A percentile compares a stretch with the other conserved stretches of the same genome.
phyloP scores from a whole-genome alignment of 768 basidiomycete species.

The Filobasidium floriforme region DNA sequence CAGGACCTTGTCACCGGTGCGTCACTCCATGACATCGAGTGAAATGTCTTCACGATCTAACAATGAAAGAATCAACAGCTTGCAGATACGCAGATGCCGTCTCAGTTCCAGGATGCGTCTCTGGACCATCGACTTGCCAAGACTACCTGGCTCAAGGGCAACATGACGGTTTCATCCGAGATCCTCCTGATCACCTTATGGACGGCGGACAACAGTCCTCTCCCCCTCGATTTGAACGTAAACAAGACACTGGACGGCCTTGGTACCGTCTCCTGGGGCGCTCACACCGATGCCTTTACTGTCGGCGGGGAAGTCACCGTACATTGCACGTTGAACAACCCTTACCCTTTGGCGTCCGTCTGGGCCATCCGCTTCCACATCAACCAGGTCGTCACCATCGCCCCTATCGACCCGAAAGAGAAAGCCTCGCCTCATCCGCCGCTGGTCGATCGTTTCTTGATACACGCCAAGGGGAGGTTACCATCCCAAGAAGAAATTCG shows the following conservation, averaged over 20 bases:
- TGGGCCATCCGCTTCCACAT: conserved; percentile 35
- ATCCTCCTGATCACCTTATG: conserved; percentile 20
- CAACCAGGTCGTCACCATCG: conserved; percentile 30
- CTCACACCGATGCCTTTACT: conserved; percentile 20
- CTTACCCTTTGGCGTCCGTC: conserved; percentile 25
- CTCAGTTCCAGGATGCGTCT: background rate
- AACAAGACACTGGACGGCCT: conserved; percentile 8
- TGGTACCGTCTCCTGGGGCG: conserved; percentile 19
- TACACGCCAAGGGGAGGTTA: conserved; percentile 14
- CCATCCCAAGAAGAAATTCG: conserved; percentile 3
- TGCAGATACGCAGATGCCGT: background rate
- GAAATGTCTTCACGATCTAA: background rate
- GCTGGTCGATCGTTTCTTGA: background rate
- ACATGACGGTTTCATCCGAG: conserved; percentile 18
- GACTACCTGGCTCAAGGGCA: conserved; percentile 10
- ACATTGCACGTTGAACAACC: conserved; percentile 7
- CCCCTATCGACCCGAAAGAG: conserved; percentile 32
- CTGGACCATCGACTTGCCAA: background rate
- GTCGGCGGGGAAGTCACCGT: conserved; percentile 19
- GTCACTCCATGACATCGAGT: background rate
- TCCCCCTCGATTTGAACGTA: conserved; percentile 12
- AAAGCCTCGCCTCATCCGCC: conserved; percentile 28
- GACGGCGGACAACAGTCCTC: conserved; percentile 13
- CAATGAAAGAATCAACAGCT: background rate
- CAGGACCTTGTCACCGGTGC: background rate